Evolutionary conservation across 116 monocot species (phyloP), one percentile per base, ranked within the genome.

Genomic region (Iris pallida): DNA sequence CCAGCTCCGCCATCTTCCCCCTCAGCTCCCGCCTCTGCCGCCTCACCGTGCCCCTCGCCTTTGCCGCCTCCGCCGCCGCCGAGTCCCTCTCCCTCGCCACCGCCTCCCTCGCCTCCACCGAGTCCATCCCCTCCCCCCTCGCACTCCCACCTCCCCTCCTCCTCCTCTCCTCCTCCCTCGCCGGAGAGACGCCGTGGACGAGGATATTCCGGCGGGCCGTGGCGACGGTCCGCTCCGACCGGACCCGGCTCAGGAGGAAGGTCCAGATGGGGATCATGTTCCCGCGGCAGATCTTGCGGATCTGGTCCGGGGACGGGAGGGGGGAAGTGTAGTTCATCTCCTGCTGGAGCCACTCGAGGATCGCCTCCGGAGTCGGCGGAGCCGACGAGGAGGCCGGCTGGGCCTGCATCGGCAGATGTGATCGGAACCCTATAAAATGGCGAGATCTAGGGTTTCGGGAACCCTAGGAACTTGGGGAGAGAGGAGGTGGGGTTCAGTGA

Each of bases 281-380:
- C 15, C 88, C 94, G 11, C 90, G 77, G 83, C 85, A 90, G 76
- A 94, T 77, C 81, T 88, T 90, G 30, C 85, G 90, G 20, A 94
- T 79, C 81, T 81, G 72, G 9, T 94, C 94, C 6, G 81, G 65
- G 4, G 87, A 74, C 17, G 88, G 88, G n/a, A 83, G 79, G 5
- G 85, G 74, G 18, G 75, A 82, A 0, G 82, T 59, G 81, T 85
- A 90, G 7, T 78, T 90, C 90, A 94, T 90, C 78, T 94, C 94
- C 74, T 74, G 81, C 72, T 88, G 88, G 5, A 94, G 70, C 90
- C 94, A 94, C 65, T 94, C 90, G 12, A 88, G 47, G 56, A 94
- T 94, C 64, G 80, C 88, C 81, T 90, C 90, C 61, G 88, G 83
- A 66, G 57, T 63, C 55, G 76, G 76, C 49, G 30, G 30, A 30